Base-by-base conservation (phyloP, 164 flowering plant species). In the Paratinospora sagittata region DNA sequence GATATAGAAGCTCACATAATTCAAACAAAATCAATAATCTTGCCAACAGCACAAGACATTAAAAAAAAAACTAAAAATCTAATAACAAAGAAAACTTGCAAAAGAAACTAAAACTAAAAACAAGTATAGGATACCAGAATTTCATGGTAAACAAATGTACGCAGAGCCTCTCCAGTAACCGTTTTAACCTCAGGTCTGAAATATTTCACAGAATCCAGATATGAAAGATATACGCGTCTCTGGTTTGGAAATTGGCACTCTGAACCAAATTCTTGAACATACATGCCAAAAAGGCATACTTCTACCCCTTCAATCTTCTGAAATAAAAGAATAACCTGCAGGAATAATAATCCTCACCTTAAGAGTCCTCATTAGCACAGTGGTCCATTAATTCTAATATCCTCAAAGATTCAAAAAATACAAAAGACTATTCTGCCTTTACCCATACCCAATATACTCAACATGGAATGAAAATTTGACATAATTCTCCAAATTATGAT, bases 291-390 rank as follows among this genome's bases (percentile, higher is more conserved):
- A 17, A 96, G 81, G 83, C 98, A 93, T 19, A 96, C 99, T 83
- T 96, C 99, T n/a, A 96, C 99, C 37, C 98, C 98, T 81, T 96
- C 99, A 79, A 93, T 96, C 82, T 86, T 96, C 82, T 96, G 99
- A 82, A 96, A 96, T 72, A 96, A 81, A 69, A 96, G 79, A 77
- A 96, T 64, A 19, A 90, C 99, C 99, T 96, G 85, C 66, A 80
- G 71, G 66, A 73, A 58, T 14, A 64, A 72, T 43, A 39, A 17
- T 12, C 8, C 14, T 55, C 70, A 70, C 45, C 43, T 8, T 34
- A 37, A 33, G 30, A 43, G n/a, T 9, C 60, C 23, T 52, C 23
- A n/a, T 7, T 7, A 52, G 23, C 19, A n/a, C 60, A 52, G 60
- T 52, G 23, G 0, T 19, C 5, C 21, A 52, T 52, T 52, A 19